These are phyloP conservation scores for Takakia lepidozioides DNA, from an alignment of 225 moss, liverwort and hornwort species.

Conservation along the genomic window DNA sequence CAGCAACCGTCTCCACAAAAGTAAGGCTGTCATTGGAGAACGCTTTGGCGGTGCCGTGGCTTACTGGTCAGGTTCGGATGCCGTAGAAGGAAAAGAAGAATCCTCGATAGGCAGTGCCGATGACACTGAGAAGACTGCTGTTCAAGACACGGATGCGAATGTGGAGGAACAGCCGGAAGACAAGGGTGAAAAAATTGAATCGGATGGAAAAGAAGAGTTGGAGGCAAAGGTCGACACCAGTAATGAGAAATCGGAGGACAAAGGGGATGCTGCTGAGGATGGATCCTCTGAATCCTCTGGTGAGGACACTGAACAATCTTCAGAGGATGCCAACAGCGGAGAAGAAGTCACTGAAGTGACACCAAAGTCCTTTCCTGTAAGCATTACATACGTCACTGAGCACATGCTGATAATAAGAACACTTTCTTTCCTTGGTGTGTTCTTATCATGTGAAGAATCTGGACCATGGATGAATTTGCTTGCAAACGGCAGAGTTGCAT, in stretches of 20 bases:
- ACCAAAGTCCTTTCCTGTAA: slow-evolving; percentile 54
- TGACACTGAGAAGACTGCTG: slow-evolving; percentile 8
- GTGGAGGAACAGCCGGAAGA: slow-evolving; percentile 11
- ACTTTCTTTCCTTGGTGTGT: too few relatives aligned
- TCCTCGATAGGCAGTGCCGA: too few relatives aligned
- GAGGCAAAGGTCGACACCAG: slow-evolving; percentile 20
- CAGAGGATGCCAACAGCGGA: slow-evolving; percentile 24
- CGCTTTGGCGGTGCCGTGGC: slow-evolving; percentile 31
- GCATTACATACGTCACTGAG: too few relatives aligned
- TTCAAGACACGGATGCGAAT: slow-evolving; percentile 4
- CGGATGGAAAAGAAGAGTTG: slow-evolving; percentile 29
- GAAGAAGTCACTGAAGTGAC: too few relatives aligned
- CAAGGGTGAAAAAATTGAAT: slow-evolving; percentile 2
- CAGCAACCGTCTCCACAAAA: slow-evolving; percentile 31
- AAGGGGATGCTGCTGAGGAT: too few relatives aligned
- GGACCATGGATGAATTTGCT: too few relatives aligned
- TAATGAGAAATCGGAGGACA: too few relatives aligned
- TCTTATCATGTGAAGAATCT: too few relatives aligned
- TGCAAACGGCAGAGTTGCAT: too few relatives aligned
- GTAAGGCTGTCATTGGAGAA: slow-evolving; percentile 19
- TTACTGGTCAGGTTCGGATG: slow-evolving; percentile 22
- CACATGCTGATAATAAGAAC: too few relatives aligned
- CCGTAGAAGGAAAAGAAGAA: slow-evolving; percentile 7
- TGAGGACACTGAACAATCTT: slow-evolving; percentile 26
- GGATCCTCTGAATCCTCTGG: too few relatives aligned